These are phyloP conservation scores for Mrakia gelida DNA, from an alignment of 768 basidiomycete species.

Conservation along the genomic window DNA sequence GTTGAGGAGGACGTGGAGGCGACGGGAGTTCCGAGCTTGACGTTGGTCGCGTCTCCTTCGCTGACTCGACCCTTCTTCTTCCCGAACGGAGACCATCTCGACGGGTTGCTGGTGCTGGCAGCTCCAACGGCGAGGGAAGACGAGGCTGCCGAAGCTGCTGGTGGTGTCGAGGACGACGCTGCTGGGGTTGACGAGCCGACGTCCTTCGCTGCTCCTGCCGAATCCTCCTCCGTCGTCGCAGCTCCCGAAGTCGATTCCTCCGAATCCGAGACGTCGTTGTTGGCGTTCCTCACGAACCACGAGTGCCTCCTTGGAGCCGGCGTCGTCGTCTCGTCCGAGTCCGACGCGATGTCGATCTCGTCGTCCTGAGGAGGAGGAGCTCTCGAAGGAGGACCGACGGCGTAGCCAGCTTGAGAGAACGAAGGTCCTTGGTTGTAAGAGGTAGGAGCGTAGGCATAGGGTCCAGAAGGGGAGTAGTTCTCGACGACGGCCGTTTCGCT, in stretches of 20 bases:
- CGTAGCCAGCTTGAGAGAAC: constrained; percentile 24
- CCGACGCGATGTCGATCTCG: constrained; percentile 1
- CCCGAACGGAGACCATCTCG: constrained; percentile 20
- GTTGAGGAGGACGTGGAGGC: not conserved
- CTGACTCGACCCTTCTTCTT: constrained; percentile 10
- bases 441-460: not conserved
- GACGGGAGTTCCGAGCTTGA: not conserved
- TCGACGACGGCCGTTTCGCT: constrained; percentile 28
- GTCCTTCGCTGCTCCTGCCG: not conserved
- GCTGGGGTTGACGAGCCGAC: not conserved
- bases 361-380: not conserved
- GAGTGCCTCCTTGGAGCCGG: constrained; percentile 16
- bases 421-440: constrained; percentile 6
- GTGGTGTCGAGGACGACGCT: not conserved
- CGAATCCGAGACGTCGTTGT: constrained; percentile 4
- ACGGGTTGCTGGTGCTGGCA: not conserved
- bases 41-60: not conserved
- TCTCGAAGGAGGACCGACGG: not conserved
- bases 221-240: not conserved
- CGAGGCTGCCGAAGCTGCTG: not conserved
- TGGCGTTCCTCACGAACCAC: constrained; percentile 21
- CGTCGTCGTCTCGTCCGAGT: constrained; percentile 25
- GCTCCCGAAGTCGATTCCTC: constrained; percentile 4
- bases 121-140: not conserved
- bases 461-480: not conserved